Percentiles rank a stretch among this genome's conserved stretches.
Conservation (phyloP, 257 asterid species). For the Eucommia ulmoides region DNA sequence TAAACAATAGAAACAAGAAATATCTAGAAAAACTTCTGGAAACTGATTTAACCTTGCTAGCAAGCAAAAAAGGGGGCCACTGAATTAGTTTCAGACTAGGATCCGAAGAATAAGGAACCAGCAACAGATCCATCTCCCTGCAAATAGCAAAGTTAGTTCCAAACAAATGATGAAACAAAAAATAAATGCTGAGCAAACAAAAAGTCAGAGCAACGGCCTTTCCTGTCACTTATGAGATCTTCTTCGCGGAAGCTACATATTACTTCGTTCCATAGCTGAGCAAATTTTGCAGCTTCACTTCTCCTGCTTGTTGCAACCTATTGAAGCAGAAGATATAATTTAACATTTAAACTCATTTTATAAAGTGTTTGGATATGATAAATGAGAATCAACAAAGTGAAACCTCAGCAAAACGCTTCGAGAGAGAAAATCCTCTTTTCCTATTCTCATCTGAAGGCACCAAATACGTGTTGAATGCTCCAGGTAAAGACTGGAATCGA, state of each 20-base stretch:
- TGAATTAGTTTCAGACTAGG: constrained; percentile 72
- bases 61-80: constrained; percentile 98
- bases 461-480: constrained; percentile 84
- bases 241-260: constrained; percentile 93
- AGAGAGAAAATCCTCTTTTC: constrained; percentile 57
- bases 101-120: constrained; percentile 96
- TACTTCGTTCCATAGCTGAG: constrained; percentile 96
- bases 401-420: constrained; percentile 66
- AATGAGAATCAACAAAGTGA: constrained; percentile 14
- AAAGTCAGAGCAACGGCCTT: constrained; percentile 12
- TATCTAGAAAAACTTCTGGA: constrained; percentile 8
- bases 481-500: constrained; percentile 89
- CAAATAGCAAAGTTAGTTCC: constrained; percentile 24
- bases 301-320: constrained; percentile 66
- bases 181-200: not conserved
- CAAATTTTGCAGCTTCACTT: constrained; percentile 93
- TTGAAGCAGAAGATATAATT: constrained; percentile 6
- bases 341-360: constrained; percentile 7
- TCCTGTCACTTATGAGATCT: constrained; percentile 94
- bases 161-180: constrained; percentile 3
- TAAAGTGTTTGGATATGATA: constrained; percentile 9
- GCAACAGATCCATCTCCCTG: constrained; percentile 99
- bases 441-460: constrained; percentile 55
- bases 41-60: constrained; percentile 72
- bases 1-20: constrained; percentile 1